Conservation (phyloP, 768 basidiomycete genomes). For the Rhodocollybia butyracea region DNA sequence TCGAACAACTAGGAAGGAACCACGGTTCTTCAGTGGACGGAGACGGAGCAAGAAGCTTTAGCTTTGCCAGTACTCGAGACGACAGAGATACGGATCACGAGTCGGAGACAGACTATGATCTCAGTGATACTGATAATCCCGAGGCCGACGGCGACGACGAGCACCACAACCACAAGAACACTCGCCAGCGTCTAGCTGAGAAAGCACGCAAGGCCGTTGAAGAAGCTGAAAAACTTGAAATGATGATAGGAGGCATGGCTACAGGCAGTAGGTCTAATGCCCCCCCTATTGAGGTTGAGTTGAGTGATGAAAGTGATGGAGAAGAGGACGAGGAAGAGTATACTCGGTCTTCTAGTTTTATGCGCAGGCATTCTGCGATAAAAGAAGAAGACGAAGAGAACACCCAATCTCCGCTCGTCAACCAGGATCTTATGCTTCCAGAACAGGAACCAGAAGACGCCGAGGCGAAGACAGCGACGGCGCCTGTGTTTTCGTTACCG, state of each 20-base stretch:
- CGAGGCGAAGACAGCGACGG: conserved; percentile 35
- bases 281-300: conserved; percentile 71
- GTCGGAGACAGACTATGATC: conserved; percentile 53
- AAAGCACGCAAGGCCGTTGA: conserved; percentile 63
- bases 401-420: not conserved
- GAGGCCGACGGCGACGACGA: conserved; percentile 47
- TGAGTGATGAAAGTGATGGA: conserved; percentile 79
- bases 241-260: conserved; percentile 29
- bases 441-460: conserved; percentile 16
- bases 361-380: conserved; percentile 56
- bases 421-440: conserved; percentile 10
- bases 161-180: conserved; percentile 69
- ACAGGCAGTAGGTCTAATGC: conserved; percentile 26
- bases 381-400: conserved; percentile 70
- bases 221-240: conserved; percentile 49
- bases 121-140: conserved; percentile 43
- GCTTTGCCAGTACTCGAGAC: conserved; percentile 68
- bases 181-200: conserved; percentile 65
- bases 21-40: conserved; percentile 32
- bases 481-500: conserved; percentile 24
- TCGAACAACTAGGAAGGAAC: conserved; percentile 74
- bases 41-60: conserved; percentile 68
- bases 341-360: conserved; percentile 31
- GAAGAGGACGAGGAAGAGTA: conserved; percentile 49
- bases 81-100: conserved; percentile 53